Evolutionary conservation across 805 yeast genomes (phyloP).

Genomic region (Starmerella sp.): DNA sequence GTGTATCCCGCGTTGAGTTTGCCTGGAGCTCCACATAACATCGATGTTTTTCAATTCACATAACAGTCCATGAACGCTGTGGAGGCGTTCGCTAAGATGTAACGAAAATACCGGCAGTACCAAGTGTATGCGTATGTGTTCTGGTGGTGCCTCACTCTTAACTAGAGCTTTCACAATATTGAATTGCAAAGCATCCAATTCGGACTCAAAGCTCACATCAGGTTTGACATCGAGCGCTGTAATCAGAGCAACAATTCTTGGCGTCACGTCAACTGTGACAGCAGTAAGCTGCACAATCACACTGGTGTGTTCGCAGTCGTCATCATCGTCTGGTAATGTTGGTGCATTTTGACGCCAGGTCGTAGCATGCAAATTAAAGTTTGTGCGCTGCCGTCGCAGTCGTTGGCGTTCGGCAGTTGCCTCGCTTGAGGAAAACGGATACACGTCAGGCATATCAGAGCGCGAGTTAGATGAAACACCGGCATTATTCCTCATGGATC

Average conservation of each 20-base stretch:
- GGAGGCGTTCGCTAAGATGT: slow-evolving; percentile 27
- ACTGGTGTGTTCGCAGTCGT: slow-evolving; percentile 34
- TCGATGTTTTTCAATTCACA: slow-evolving; percentile 15
- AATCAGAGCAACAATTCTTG: slow-evolving; percentile 34
- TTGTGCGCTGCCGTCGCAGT: neutral
- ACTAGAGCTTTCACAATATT: slow-evolving; percentile 42
- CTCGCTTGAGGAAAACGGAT: slow-evolving; percentile 9
- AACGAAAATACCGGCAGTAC: slow-evolving; percentile 38
- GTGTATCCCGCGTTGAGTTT: slow-evolving; percentile 8
- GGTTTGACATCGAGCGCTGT: slow-evolving; percentile 31
- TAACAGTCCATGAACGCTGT: slow-evolving; percentile 16
- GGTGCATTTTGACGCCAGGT: slow-evolving; percentile 22
- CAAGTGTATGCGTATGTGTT: slow-evolving; percentile 21
- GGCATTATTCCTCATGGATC: neutral
- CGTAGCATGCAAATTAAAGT: slow-evolving; percentile 9
- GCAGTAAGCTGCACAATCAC: slow-evolving; percentile 46
- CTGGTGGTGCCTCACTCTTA: neutral
- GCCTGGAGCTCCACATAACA: slow-evolving; percentile 2
- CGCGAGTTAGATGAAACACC: neutral
- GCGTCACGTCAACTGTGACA: slow-evolving; percentile 38
- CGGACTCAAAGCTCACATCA: slow-evolving; percentile 35
- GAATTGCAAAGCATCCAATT: slow-evolving; percentile 56
- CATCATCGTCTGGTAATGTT: slow-evolving; percentile 35
- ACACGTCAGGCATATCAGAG: slow-evolving; percentile 4
- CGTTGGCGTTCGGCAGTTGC: slow-evolving; percentile 5